A percentile compares a stretch with the other conserved stretches of the same genome.
Evolutionary conservation across 176 grass and related monocot genomes (phyloP).

Genomic region (Saccharum officinarum): DNA sequence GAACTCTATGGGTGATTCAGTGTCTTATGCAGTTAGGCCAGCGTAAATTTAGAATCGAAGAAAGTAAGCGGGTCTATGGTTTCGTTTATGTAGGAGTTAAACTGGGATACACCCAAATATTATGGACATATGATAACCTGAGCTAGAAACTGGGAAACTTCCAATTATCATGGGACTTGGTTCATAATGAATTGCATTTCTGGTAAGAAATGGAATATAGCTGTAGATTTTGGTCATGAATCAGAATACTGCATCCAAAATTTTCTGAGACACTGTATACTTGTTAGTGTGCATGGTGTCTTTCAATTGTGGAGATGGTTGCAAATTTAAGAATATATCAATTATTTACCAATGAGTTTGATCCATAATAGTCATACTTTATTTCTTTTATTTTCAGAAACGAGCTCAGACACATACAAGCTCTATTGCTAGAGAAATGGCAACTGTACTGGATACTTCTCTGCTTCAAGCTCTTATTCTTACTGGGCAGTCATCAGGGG

Average conservation of each 20-base stretch:
- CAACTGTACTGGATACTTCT: slow-evolving; percentile 85
- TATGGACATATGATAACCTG: not conserved
- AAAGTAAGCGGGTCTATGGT: not conserved
- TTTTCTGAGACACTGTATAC: not conserved
- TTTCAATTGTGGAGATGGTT: slow-evolving; percentile 24
- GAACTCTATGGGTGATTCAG: not conserved
- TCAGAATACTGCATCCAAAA: slow-evolving; percentile 19
- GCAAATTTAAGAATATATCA: slow-evolving; percentile 13
- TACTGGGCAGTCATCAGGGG: slow-evolving; percentile 63
- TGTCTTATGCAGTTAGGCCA: not conserved
- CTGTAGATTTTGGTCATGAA: slow-evolving; percentile 11
- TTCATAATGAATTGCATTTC: not conserved
- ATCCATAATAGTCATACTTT: slow-evolving; percentile 31
- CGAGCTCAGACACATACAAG: slow-evolving; percentile 63
- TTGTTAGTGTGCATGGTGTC: slow-evolving; percentile 1
- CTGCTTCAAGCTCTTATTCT: slow-evolving; percentile 97
- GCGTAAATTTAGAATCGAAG: not conserved
- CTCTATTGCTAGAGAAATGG: slow-evolving; percentile 93
- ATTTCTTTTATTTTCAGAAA: slow-evolving; percentile 53
- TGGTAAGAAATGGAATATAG: not conserved
- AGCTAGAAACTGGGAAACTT: not conserved
- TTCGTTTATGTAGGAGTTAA: not conserved
- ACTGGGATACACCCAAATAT: not conserved
- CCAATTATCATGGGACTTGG: no score
- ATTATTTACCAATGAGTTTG: slow-evolving; percentile 15